phyloP scores from a whole-genome alignment of 139 green algal species.

The Chlorella sp. region DNA sequence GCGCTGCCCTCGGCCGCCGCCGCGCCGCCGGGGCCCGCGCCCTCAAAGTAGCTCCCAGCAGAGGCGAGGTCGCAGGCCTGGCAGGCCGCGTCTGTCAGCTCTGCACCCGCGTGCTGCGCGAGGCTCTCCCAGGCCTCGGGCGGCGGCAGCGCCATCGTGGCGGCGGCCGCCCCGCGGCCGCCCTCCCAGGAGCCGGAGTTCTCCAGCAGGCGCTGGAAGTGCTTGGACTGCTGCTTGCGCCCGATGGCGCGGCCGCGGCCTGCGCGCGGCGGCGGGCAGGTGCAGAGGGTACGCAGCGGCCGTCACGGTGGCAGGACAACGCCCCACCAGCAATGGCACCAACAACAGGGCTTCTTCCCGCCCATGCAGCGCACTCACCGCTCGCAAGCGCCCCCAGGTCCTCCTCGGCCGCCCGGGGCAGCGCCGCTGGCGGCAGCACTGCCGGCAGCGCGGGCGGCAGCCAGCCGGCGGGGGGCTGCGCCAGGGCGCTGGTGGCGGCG shows the following conservation, averaged over 20 bases:
- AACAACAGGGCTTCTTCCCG: not conserved
- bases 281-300: not conserved
- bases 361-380: no score
- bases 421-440: not conserved
- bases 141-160: not conserved
- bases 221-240: constrained; percentile 6
- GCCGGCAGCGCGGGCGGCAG: no score
- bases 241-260: no score
- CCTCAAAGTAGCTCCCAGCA: not conserved
- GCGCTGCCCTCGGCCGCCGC: no score
- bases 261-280: not conserved
- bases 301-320: not conserved
- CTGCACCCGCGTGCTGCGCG: constrained; percentile 6
- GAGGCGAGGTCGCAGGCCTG: not conserved
- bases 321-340: not conserved
- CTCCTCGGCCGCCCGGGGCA: constrained; percentile 1
- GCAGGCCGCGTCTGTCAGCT: not conserved
- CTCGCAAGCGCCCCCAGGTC: not conserved
- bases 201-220: constrained; percentile 17
- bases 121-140: constrained; percentile 35
- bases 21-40: no score
- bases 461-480: not conserved
- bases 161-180: not conserved
- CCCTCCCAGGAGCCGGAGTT: constrained; percentile 31
- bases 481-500: not conserved